Evolutionary conservation across 2,329 filamentous ascomycete species (phyloP).

Genomic region (Penicillium sp.): DNA sequence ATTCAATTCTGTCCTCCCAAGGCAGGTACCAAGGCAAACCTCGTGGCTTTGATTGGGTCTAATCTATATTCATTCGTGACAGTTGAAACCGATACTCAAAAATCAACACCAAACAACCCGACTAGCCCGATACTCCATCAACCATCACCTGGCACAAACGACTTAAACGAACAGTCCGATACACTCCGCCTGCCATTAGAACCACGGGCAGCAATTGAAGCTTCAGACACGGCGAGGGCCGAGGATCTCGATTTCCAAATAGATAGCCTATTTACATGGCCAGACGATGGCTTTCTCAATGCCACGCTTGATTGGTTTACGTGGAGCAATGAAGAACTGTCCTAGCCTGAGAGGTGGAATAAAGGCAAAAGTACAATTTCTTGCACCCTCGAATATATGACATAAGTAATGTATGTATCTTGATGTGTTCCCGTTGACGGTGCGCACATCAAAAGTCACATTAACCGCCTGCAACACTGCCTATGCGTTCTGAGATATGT

Average conservation of each 20-base stretch:
- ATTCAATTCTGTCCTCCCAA: background rate
- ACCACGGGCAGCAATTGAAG: background rate
- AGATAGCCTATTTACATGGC: background rate
- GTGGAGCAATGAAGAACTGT: background rate
- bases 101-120: background rate
- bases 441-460: no score
- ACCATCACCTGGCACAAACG: background rate
- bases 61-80: background rate
- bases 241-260: background rate
- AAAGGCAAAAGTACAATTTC: no score
- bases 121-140: background rate
- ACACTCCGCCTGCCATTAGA: background rate
- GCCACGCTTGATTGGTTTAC: background rate
- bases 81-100: background rate
- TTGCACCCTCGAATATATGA: background rate
- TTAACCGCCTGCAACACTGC: no score
- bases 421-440: no score
- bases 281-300: slow-evolving; percentile 1
- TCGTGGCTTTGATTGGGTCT: background rate
- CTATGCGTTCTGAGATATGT: no score
- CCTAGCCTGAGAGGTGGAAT: background rate
- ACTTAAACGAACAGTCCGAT: background rate
- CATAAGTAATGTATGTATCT: no score
- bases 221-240: background rate
- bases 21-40: background rate